Evolutionary conservation across 805 yeast genomes (phyloP).

Genomic region (Saccharomycopsis fermentans): DNA sequence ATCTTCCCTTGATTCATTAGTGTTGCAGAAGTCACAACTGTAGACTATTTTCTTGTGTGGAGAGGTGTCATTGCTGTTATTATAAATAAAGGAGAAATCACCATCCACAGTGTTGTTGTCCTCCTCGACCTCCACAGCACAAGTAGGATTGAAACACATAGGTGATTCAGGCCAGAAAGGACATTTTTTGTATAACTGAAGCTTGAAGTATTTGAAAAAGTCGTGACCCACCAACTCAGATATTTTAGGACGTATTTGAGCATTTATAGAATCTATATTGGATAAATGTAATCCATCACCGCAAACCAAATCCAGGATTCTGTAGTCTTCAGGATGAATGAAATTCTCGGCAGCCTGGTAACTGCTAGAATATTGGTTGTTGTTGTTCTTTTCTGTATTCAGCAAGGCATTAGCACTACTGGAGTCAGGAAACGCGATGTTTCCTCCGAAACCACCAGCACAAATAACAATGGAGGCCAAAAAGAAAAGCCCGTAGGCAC

Average conservation of each 20-base stretch:
- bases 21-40: constrained; percentile 59
- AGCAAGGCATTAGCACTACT: background rate
- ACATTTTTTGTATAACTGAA: constrained; percentile 74
- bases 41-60: constrained; percentile 19
- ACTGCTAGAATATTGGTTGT: background rate
- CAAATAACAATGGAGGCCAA: background rate
- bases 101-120: constrained; percentile 40
- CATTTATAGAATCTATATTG: constrained; percentile 13
- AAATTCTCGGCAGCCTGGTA: background rate
- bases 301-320: background rate
- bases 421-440: background rate
- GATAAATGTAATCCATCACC: constrained; percentile 6
- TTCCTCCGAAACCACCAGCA: background rate
- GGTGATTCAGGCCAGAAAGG: constrained; percentile 75
- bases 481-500: background rate
- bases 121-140: constrained; percentile 80
- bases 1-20: constrained; percentile 48
- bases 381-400: background rate
- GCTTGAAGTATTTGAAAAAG: constrained; percentile 79
- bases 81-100: constrained; percentile 29
- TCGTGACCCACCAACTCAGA: constrained; percentile 54
- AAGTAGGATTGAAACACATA: constrained; percentile 75
- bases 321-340: background rate
- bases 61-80: constrained; percentile 43
- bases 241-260: constrained; percentile 45